Conservation (phyloP, 371 early-diverging fungal species). For the Mortierella sp. region DNA sequence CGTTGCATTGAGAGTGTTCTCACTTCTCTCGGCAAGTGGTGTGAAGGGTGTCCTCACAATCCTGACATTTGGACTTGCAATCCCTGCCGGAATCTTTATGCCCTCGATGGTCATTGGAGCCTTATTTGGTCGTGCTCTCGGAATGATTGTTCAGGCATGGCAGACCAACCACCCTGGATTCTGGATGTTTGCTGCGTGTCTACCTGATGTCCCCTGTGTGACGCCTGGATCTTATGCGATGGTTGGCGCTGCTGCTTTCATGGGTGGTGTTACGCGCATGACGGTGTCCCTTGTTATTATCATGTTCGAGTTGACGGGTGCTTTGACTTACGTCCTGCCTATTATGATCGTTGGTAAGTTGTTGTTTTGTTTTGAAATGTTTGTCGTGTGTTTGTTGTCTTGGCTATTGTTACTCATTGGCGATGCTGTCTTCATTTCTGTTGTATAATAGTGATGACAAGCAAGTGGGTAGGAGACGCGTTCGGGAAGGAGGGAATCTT, state of each 20-base stretch:
- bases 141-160: conserved; percentile 77
- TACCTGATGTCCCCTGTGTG: conserved; percentile 76
- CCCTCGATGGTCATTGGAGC: conserved; percentile 90
- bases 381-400: not conserved
- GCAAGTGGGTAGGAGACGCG: conserved; percentile 93
- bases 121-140: conserved; percentile 81
- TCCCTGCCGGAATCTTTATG: conserved; percentile 86
- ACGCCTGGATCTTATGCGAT: conserved; percentile 96
- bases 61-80: conserved; percentile 86
- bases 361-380: not conserved
- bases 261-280: conserved; percentile 95
- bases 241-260: conserved; percentile 94
- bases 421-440: no score
- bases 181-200: conserved; percentile 77
- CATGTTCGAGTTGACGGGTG: conserved; percentile 96
- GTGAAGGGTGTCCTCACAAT: conserved; percentile 78
- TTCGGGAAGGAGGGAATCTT: conserved; percentile 86
- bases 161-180: conserved; percentile 68
- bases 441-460: conserved; percentile 63
- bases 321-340: conserved; percentile 87
- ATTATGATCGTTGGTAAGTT: conserved; percentile 89
- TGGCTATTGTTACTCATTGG: not conserved
- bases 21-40: conserved; percentile 74
- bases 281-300: conserved; percentile 95
- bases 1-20: conserved; percentile 46